Conservation (phyloP, 805 yeast genomes). For the Candida coleopterorum region DNA sequence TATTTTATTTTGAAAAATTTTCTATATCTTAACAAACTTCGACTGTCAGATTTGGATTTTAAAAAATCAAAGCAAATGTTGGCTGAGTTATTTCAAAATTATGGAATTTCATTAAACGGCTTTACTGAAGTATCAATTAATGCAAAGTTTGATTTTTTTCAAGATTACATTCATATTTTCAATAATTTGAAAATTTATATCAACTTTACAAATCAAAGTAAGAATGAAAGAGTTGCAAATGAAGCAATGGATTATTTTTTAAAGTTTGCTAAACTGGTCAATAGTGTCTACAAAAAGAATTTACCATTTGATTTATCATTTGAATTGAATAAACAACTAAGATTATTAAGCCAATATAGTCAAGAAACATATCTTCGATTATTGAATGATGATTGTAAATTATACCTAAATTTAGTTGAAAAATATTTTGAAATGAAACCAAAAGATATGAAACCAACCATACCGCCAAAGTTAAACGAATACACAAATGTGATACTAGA, state of each 20-base stretch:
- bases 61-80: conserved; percentile 2
- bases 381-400: conserved; percentile 17
- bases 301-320: conserved; percentile 16
- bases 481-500: neutral
- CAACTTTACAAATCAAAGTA: neutral
- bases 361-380: conserved; percentile 15
- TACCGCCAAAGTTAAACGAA: conserved; percentile 1
- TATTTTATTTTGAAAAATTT: conserved; percentile 3
- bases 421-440: neutral
- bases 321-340: conserved; percentile 25
- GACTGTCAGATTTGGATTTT: conserved; percentile 12
- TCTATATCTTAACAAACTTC: conserved; percentile 13
- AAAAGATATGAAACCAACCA: neutral
- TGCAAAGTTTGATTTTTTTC: conserved; percentile 1
- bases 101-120: conserved; percentile 3
- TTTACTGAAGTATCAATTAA: neutral
- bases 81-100: neutral
- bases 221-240: neutral
- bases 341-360: conserved; percentile 9
- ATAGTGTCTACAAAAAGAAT: neutral
- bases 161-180: conserved; percentile 1
- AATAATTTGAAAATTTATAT: conserved; percentile 3
- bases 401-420: conserved; percentile 20
- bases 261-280: neutral
- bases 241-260: conserved; percentile 2